Evolutionary conservation across 352 stramenopile species (phyloP), one percentile per base, ranked within the genome.

Genomic region (Phytophthora tubulina): DNA sequence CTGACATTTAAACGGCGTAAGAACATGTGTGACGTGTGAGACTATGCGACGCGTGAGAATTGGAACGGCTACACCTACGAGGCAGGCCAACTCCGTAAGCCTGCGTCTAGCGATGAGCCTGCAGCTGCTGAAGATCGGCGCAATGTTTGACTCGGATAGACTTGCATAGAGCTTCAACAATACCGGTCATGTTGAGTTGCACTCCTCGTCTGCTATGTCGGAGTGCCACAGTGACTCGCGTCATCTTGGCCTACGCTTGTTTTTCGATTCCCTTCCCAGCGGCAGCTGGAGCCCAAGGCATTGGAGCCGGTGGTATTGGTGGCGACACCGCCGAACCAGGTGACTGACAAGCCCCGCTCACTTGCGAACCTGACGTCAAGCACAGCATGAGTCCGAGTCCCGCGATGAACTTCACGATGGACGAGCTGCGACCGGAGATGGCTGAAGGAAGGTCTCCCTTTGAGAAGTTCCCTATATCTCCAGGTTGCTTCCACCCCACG

Each of bases 391-490:
- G 51, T 54, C 53, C 51, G 3, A 14, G 36, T 7, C n/a, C 48
- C 32, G 8, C 31, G 4, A 46, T 58, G 32, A 60, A 17, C 30
- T 66, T 33, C 6, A 13, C 27, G 7, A n/a, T 61, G 0, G 65
- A 59, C 3, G 67, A 79, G 10, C 56, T 88, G 46, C 66, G 66
- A 27, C 31, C 72, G 6, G 64, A 84, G 3, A 64, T 61, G 46
- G 57, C 38, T 3, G 53, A 67, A 31, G 59, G n/a, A 33, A 52
- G 33, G 31, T 79, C 68, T 31, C 72, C 72, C 0, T 55, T 73
- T 4, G n/a, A 67, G 10, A 50, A 67, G 15, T 75, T 84, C 38
- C 73, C 76, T 8, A 58, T 83, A 27, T 74, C 76, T 0, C 53
- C 67, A 4, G 76, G 73, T 14, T 69, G 67, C 52, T 73, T 75